Percentiles rank a stretch among this genome's conserved stretches.
Evolutionary conservation across 176 grass and related monocot species (phyloP).

Genomic region (Rhynchospora tenuis): DNA sequence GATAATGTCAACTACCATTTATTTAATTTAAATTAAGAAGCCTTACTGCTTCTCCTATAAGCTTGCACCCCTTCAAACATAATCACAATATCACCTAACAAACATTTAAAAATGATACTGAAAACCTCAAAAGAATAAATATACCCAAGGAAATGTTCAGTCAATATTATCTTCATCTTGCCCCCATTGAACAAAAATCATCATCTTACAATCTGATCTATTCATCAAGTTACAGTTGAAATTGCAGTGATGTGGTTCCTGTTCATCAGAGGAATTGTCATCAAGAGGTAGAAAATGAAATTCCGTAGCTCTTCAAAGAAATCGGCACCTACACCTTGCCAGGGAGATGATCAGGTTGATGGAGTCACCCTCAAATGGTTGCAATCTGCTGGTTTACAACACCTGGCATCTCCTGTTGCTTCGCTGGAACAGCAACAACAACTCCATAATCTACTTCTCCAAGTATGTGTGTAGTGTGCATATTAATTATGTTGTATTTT

Average conservation of each 20-base stretch:
- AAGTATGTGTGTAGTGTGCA: conserved; percentile 12
- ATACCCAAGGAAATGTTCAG: neutral
- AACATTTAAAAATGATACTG: neutral
- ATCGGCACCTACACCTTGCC: neutral
- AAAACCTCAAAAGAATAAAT: neutral
- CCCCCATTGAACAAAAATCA: neutral
- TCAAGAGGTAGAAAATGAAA: conserved; percentile 16
- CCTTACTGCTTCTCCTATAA: conserved; percentile 26
- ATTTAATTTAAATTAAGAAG: neutral
- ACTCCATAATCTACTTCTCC: conserved; percentile 26
- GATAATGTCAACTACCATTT: neutral
- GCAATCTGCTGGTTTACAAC: conserved; percentile 45
- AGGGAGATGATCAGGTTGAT: conserved; percentile 21
- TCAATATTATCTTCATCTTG: neutral
- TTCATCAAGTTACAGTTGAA: neutral
- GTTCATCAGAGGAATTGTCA: neutral
- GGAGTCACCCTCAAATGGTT: conserved; percentile 46
- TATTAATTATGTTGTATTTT: neutral
- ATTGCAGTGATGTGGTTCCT: neutral
- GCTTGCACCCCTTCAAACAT: neutral
- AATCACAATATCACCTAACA: conserved; percentile 5
- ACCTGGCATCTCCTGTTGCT: conserved; percentile 33
- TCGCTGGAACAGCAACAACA: conserved; percentile 22
- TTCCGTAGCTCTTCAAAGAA: neutral
- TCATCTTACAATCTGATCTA: neutral